Evolutionary conservation across 768 basidiomycete species (phyloP).

Genomic region (Psilocybe tampanensis): DNA sequence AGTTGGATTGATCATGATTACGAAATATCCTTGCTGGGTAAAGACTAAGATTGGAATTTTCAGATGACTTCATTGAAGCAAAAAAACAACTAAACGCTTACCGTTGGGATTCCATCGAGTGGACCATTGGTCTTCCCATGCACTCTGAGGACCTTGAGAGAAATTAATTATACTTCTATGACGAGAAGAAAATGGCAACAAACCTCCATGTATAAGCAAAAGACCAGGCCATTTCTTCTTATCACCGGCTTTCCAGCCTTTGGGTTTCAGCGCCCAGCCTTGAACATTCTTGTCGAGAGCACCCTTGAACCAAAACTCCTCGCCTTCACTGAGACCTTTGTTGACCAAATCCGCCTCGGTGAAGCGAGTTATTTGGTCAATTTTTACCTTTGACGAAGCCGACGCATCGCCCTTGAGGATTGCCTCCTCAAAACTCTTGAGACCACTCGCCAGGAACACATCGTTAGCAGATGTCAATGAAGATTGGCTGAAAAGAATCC

Average conservation of each 20-base stretch:
- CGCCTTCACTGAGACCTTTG: constrained; percentile 62
- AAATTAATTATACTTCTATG: neutral
- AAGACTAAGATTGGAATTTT: constrained; percentile 50
- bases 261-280: constrained; percentile 83
- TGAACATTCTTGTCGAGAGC: constrained; percentile 76
- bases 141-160: constrained; percentile 73
- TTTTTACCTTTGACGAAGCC: constrained; percentile 32
- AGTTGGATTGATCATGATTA: constrained; percentile 88
- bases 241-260: constrained; percentile 67
- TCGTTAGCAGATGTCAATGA: constrained; percentile 83
- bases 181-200: constrained; percentile 8
- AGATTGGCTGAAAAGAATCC: constrained; percentile 71
- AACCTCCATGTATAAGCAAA: constrained; percentile 81
- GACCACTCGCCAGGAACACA: constrained; percentile 55
- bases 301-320: constrained; percentile 91
- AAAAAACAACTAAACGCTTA: constrained; percentile 22
- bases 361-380: constrained; percentile 67
- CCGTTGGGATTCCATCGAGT: constrained; percentile 92
- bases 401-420: constrained; percentile 34
- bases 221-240: constrained; percentile 79
- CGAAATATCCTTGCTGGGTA: constrained; percentile 87
- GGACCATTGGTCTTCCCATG: constrained; percentile 92
- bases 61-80: neutral
- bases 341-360: constrained; percentile 54
- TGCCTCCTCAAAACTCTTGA: constrained; percentile 41